Conservation (phyloP, 1,139 yeast genomes). For the Diutina mesorugosa region DNA sequence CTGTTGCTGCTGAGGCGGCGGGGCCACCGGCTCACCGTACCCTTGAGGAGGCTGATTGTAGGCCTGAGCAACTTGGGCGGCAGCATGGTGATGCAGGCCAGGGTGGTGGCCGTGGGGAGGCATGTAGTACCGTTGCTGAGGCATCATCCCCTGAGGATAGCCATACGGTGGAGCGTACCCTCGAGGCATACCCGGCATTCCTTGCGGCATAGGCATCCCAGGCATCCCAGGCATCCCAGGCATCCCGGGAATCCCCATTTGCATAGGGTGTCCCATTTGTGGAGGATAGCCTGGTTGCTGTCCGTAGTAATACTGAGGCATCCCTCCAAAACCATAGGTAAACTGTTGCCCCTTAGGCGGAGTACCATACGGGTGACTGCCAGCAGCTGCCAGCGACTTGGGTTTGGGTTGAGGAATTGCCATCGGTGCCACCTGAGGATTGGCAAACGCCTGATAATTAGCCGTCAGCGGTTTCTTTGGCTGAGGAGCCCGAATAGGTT, state of each 20-base stretch:
- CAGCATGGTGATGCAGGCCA: background rate
- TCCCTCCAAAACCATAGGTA: background rate
- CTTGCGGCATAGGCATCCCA: background rate
- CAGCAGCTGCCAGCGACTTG: constrained; percentile 5
- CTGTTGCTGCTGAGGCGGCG: background rate
- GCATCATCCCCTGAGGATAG: background rate
- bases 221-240: background rate
- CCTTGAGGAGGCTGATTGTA: background rate
- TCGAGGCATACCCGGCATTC: constrained; percentile 5
- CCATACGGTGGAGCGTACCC: background rate
- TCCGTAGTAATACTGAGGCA: constrained; percentile 3
- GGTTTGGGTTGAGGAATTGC: constrained; percentile 4
- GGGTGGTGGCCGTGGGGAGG: background rate
- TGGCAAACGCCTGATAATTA: constrained; percentile 5
- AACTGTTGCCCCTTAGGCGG: constrained; percentile 2
- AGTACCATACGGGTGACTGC: constrained; percentile 5
- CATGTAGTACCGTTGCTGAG: background rate
- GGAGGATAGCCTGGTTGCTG: constrained; percentile 8
- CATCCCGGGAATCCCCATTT: background rate
- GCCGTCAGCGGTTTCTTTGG: constrained; percentile 4
- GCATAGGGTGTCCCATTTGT: constrained; percentile 1
- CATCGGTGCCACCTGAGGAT: constrained; percentile 4
- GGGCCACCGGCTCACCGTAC: background rate
- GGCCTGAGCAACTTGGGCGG: background rate
- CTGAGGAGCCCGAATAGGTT: background rate